These are phyloP conservation scores for Sphenostylis stenocarpa DNA, from an alignment of 306 rosid species.

Conservation along the genomic window DNA sequence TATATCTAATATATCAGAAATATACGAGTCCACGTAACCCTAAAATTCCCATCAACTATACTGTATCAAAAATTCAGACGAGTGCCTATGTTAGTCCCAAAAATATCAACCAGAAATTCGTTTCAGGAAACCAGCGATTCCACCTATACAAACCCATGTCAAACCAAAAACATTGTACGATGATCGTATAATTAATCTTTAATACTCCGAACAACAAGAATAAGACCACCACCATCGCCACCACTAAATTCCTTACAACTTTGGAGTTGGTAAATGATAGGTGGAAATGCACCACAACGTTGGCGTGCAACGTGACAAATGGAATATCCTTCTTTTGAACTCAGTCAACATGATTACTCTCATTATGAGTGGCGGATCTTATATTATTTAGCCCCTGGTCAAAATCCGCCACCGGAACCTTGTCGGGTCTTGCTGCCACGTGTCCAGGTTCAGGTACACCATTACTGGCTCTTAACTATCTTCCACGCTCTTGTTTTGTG, in stretches of 20 bases:
- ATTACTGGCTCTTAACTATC: slow-evolving; percentile 32
- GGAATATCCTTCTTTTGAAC: slow-evolving; percentile 38
- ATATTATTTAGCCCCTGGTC: too few species aligned
- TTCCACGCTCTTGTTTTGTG: slow-evolving; percentile 29
- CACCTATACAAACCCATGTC: neutral
- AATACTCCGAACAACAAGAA: neutral
- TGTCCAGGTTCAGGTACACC: neutral
- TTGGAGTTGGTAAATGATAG: slow-evolving; percentile 32
- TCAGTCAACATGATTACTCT: slow-evolving; percentile 35
- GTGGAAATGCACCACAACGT: slow-evolving; percentile 32
- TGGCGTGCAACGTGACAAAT: slow-evolving; percentile 26
- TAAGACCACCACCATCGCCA: neutral
- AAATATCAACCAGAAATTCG: neutral
- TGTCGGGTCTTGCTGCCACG: slow-evolving; percentile 26
- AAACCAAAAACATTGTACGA: neutral
- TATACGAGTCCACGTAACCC: too few species aligned
- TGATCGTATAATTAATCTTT: neutral
- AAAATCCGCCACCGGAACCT: slow-evolving; percentile 18
- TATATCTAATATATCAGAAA: too few species aligned
- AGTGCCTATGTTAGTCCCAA: neutral
- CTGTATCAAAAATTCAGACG: neutral
- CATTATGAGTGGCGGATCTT: too few species aligned
- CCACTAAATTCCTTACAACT: neutral
- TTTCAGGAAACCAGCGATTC: neutral
- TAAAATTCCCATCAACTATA: too few species aligned